phyloP scores from a whole-genome alignment of 306 rosid genomes.

The Betula pendula region DNA sequence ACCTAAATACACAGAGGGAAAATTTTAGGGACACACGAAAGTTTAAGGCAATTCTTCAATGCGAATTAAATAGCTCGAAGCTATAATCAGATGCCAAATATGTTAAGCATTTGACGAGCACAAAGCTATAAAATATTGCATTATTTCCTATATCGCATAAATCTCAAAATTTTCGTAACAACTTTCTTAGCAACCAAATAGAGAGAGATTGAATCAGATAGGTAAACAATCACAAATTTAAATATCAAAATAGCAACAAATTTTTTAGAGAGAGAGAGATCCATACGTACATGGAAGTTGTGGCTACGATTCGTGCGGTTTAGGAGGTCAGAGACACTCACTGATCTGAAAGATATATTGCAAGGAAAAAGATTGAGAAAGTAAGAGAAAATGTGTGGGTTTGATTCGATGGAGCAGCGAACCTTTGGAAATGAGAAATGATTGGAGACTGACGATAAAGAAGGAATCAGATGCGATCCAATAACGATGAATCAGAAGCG shows the following conservation, averaged over 20 bases:
- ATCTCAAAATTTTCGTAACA: neutral
- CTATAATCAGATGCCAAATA: neutral
- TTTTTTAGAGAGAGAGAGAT: neutral
- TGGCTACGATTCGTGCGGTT: neutral
- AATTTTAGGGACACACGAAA: no score
- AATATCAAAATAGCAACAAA: neutral
- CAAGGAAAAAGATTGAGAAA: no score
- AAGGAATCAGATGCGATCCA: slow-evolving; percentile 10
- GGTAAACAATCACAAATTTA: neutral
- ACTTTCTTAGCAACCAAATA: neutral
- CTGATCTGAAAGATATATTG: neutral
- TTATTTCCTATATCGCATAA: neutral
- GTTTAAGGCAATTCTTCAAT: neutral
- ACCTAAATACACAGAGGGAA: no score
- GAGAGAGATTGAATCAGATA: neutral
- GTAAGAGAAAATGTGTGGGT: neutral
- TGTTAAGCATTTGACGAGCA: neutral
- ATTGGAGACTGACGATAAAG: neutral
- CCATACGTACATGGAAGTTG: slow-evolving; percentile 6
- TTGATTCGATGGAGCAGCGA: neutral
- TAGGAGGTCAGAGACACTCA: neutral
- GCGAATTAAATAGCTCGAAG: neutral
- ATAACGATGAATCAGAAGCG: neutral
- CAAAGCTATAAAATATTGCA: neutral
- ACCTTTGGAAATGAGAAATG: neutral